Conservation (phyloP, 2,329 filamentous ascomycete species). For the Exophiala alcalophila region DNA sequence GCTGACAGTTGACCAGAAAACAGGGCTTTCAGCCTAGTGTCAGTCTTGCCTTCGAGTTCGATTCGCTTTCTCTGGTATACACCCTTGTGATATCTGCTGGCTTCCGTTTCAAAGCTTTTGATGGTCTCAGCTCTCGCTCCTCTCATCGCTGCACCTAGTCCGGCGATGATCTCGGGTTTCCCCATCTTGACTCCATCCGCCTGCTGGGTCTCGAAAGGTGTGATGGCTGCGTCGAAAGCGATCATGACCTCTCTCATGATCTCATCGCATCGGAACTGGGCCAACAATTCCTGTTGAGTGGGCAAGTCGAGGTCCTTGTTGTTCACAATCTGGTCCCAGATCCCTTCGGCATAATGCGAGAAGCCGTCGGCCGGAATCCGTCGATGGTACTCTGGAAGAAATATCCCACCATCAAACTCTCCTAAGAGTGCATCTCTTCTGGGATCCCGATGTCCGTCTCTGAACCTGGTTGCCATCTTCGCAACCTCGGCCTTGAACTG, state of each 20-base stretch:
- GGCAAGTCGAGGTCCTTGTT: slow-evolving; percentile 98
- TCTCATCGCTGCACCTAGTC: slow-evolving; percentile 72
- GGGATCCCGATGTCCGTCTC: slow-evolving; percentile 71
- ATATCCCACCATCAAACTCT: slow-evolving; percentile 74
- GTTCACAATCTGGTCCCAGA: slow-evolving; percentile 98
- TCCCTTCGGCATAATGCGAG: slow-evolving; percentile 83
- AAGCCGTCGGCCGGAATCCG: slow-evolving; percentile 97
- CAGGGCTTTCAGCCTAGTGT: slow-evolving; percentile 79
- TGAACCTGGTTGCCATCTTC: slow-evolving; percentile 76
- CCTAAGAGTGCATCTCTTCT: slow-evolving; percentile 59
- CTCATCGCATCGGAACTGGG: slow-evolving; percentile 96
- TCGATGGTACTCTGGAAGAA: slow-evolving; percentile 91
- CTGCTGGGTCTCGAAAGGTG: slow-evolving; percentile 82
- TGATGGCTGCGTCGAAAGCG: slow-evolving; percentile 75
- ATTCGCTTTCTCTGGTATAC: slow-evolving; percentile 82
- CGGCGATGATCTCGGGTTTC: slow-evolving; percentile 66
- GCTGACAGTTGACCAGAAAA: slow-evolving; percentile 86
- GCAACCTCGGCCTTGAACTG: slow-evolving; percentile 80
- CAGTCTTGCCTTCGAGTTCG: slow-evolving; percentile 83
- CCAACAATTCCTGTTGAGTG: slow-evolving; percentile 92
- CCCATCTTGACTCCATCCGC: slow-evolving; percentile 71
- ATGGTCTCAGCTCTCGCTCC: slow-evolving; percentile 69
- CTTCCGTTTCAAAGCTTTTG: slow-evolving; percentile 83
- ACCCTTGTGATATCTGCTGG: slow-evolving; percentile 92
- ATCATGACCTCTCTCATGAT: slow-evolving; percentile 86